Percentiles rank a stretch among this genome's conserved stretches.
phyloP scores from a whole-genome alignment of 2,329 filamentous ascomycete species.

The Apiospora aurea region DNA sequence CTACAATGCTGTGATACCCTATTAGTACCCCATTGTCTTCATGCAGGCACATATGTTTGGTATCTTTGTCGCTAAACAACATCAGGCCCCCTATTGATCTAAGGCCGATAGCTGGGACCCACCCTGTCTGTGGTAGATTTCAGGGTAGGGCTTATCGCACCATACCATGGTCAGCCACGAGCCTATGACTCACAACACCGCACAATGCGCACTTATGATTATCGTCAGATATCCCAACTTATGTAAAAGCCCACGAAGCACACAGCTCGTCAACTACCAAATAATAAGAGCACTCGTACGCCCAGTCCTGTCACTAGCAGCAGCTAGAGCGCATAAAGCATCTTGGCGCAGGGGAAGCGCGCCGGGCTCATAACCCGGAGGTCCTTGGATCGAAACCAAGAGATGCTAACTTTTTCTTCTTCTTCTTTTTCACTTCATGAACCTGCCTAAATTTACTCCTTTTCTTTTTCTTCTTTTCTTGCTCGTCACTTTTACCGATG shows the following conservation, averaged over 20 bases:
- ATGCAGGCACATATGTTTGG: too few species aligned
- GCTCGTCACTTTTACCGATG: background rate
- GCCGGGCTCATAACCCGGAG: conserved; percentile 44
- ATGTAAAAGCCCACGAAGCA: background rate
- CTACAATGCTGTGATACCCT: background rate
- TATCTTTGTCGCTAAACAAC: too few species aligned
- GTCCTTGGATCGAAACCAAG: conserved; percentile 40
- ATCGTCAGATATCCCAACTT: conserved; percentile 6
- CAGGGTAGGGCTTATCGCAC: background rate
- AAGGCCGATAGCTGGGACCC: background rate
- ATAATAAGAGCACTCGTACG: background rate
- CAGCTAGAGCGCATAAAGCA: background rate
- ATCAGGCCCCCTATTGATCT: too few species aligned
- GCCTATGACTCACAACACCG: conserved; percentile 10
- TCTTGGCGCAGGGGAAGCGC: conserved; percentile 40
- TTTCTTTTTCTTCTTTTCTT: background rate
- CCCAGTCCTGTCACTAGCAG: background rate
- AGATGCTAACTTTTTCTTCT: conserved; percentile 33
- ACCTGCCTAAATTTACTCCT: background rate
- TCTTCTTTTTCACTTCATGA: background rate
- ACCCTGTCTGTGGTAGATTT: background rate
- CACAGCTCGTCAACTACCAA: background rate
- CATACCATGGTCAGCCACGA: conserved; percentile 12
- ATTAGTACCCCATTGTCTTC: background rate
- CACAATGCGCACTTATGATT: background rate